Conservation (phyloP, 2,329 filamentous ascomycete genomes). For the Pyrenochaeta sp. region DNA sequence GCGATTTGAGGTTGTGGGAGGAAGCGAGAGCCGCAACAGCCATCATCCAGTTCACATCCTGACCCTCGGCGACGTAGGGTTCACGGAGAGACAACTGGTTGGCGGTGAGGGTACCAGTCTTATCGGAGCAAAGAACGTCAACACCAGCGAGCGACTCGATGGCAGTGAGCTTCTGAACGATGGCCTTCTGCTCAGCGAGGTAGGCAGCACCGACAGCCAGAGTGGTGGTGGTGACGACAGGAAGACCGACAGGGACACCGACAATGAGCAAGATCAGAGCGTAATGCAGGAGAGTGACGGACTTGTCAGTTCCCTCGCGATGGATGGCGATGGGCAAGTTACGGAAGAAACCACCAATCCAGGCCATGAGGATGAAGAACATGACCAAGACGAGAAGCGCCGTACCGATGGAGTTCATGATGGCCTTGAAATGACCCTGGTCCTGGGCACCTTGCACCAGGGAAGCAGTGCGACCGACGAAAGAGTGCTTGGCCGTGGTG, state of each 20-base stretch:
- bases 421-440: conserved; percentile 72
- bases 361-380: conserved; percentile 77
- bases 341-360: conserved; percentile 83
- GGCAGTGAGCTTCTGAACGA: conserved; percentile 80
- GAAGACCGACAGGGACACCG: conserved; percentile 79
- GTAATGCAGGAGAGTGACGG: conserved; percentile 66
- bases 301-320: conserved; percentile 59
- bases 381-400: conserved; percentile 77
- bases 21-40: conserved; percentile 78
- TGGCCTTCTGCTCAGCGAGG: conserved; percentile 79
- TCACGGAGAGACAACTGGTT: conserved; percentile 81
- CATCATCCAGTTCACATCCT: conserved; percentile 87
- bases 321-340: conserved; percentile 69
- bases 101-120: conserved; percentile 79
- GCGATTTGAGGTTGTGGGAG: conserved; percentile 80
- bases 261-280: conserved; percentile 69
- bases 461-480: conserved; percentile 78
- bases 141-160: conserved; percentile 74
- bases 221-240: conserved; percentile 80
- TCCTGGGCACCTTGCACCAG: conserved; percentile 79
- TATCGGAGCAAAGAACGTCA: conserved; percentile 82
- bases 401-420: conserved; percentile 84
- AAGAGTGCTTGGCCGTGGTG: conserved; percentile 74
- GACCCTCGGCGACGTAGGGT: conserved; percentile 77
- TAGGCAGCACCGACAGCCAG: conserved; percentile 80